Percentiles rank a stretch among this genome's conserved stretches.
phyloP scores from a whole-genome alignment of 2,329 filamentous ascomycete genomes.

The Colletotrichum chrysophilum region DNA sequence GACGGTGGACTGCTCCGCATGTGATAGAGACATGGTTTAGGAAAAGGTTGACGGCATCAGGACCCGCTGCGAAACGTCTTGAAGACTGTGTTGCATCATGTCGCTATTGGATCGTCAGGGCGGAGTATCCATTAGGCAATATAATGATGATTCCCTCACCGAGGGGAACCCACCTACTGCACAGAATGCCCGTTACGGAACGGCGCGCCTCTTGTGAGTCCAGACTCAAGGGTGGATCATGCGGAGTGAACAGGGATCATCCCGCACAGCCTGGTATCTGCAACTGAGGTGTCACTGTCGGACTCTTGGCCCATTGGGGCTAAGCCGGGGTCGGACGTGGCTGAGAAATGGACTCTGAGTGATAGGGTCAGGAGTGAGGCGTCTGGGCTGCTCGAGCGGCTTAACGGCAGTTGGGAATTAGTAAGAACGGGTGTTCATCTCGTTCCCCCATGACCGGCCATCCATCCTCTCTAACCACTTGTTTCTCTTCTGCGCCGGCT shows the following conservation, averaged over 20 bases:
- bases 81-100: not conserved
- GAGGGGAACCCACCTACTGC: not conserved
- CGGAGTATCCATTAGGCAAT: not conserved
- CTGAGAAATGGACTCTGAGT: not conserved
- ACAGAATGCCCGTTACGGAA: conserved; percentile 1
- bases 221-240: not conserved
- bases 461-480: not conserved
- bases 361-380: not conserved
- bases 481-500: not conserved
- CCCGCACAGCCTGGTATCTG: not conserved
- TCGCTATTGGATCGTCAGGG: not conserved
- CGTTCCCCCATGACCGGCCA: not conserved
- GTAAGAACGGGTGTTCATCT: conserved; percentile 1
- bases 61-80: not conserved
- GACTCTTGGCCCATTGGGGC: not conserved
- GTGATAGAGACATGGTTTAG: not conserved
- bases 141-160: not conserved
- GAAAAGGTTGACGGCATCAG: not conserved
- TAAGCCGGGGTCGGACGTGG: not conserved
- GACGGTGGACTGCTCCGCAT: not conserved
- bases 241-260: conserved; percentile 1
- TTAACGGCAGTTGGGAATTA: not conserved
- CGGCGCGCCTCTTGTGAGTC: not conserved
- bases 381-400: not conserved
- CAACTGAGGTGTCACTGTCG: not conserved